Evolutionary conservation across 1,139 yeast species (phyloP), one percentile per base, ranked within the genome.

Genomic region (Debaryomyces robertsiae): DNA sequence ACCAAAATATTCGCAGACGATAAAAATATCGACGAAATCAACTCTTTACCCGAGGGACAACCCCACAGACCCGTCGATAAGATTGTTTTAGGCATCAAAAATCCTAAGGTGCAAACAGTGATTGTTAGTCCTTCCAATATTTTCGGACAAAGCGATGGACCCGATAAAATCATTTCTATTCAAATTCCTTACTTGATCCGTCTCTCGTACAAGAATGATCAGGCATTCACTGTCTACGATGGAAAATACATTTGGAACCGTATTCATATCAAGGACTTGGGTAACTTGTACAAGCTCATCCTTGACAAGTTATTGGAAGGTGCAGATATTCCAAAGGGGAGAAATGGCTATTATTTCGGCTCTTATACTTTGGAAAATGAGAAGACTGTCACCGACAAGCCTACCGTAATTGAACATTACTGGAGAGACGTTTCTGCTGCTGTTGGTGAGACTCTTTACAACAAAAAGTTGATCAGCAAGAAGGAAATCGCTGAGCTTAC

Each of bases 51-150:
- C 2, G 53, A 50, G 4, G 44, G 53, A 3, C 65, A 63, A 41
- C 73, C 73, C 3, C 74, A 69, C 43, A 53, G 72, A 32, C 64
- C 61, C 9, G 71, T 67, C 11, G 75, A 69, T 47, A 49, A 55
- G 33, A 43, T 60, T 13, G 54, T 68, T 39, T 58, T 67, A 54
- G 63, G 55, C 6, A 49, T 67, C 30, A 48, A 45, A 23, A 60
- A 59, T 43, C 58, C 63, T 6, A 40, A 43, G 3, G 48, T 57
- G 27, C 48, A 55, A 24, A 56, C 61, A 9, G 61, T 49, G 5
- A 47, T 62, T 10, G 46, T 62, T 27, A 44, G 52, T 13, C 67
- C 67, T 10, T 59, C 65, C 4, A 47, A 53, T 17, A 55, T 60
- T 23, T 55, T 47, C 28, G 64, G 65, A 1, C 42, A 44, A 29